phyloP scores from a whole-genome alignment of 768 basidiomycete genomes.

The Leccinum boreale region DNA sequence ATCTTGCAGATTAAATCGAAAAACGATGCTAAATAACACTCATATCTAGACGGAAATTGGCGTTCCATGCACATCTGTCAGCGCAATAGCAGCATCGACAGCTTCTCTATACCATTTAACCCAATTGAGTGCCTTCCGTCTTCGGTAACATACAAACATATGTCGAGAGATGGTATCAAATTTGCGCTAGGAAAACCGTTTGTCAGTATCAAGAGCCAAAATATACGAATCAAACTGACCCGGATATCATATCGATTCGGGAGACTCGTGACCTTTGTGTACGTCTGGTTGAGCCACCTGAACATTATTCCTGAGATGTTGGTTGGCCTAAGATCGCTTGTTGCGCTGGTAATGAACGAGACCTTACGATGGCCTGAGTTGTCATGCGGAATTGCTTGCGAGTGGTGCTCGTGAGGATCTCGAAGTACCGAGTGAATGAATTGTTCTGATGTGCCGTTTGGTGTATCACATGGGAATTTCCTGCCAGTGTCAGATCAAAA shows the following conservation, averaged over 20 bases:
- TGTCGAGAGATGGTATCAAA: conserved; percentile 41
- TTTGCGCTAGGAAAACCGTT: conserved; percentile 33
- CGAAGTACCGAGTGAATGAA: conserved; percentile 48
- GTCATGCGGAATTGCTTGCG: background rate
- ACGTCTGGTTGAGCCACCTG: conserved; percentile 41
- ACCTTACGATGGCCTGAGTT: conserved; percentile 29
- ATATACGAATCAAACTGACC: conserved; percentile 26
- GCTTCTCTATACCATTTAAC: conserved; percentile 41
- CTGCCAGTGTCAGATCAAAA: conserved; percentile 51
- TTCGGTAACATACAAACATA: conserved; percentile 49
- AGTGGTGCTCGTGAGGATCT: conserved; percentile 36
- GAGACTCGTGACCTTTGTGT: conserved; percentile 38
- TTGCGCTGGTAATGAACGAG: conserved; percentile 49
- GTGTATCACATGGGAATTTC: conserved; percentile 46
- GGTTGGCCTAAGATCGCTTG: conserved; percentile 37
- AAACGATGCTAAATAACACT: background rate
- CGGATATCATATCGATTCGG: conserved; percentile 43
- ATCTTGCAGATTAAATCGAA: background rate
- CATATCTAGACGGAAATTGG: background rate
- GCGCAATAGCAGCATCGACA: conserved; percentile 37
- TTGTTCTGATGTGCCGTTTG: conserved; percentile 51
- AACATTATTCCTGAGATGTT: conserved; percentile 48
- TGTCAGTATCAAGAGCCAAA: background rate
- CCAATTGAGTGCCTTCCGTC: conserved; percentile 38
- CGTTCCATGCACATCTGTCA: background rate